Conservation (phyloP, 208 protist species). For the Porcisia hertigi region DNA sequence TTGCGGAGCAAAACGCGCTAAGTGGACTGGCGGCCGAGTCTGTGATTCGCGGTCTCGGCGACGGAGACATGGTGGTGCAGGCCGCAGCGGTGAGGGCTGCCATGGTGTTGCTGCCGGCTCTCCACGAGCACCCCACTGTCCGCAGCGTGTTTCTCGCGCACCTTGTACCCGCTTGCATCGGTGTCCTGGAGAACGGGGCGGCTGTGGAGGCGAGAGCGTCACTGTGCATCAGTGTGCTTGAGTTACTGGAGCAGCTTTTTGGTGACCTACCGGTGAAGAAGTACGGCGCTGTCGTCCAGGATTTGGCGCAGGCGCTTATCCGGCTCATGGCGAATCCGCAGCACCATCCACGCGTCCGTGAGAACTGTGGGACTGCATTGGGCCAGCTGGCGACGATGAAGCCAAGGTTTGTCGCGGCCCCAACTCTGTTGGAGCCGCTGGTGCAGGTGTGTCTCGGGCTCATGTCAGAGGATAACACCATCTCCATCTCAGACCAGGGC, state of each 20-base stretch:
- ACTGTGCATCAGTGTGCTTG: slow-evolving; percentile 68
- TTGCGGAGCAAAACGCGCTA: slow-evolving; percentile 38
- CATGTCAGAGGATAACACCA: slow-evolving; percentile 79
- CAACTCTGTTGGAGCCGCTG: slow-evolving; percentile 52
- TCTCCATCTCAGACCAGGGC: slow-evolving; percentile 51
- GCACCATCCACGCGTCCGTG: slow-evolving; percentile 48
- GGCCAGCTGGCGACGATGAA: slow-evolving; percentile 51
- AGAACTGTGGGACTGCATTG: slow-evolving; percentile 55
- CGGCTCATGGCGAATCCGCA: slow-evolving; percentile 36
- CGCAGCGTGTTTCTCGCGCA: slow-evolving; percentile 40
- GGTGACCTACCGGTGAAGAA: slow-evolving; percentile 55
- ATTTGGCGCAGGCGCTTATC: slow-evolving; percentile 37
- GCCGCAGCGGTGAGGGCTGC: slow-evolving; percentile 62
- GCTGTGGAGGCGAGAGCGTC: slow-evolving; percentile 30
- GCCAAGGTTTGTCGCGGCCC: slow-evolving; percentile 68
- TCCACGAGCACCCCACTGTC: slow-evolving; percentile 38
- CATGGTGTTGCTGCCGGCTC: slow-evolving; percentile 53
- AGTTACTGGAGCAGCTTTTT: slow-evolving; percentile 68
- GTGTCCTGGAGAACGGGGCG: slow-evolving; percentile 37
- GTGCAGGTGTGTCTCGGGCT: slow-evolving; percentile 59
- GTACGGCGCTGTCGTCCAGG: slow-evolving; percentile 35
- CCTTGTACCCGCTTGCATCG: slow-evolving; percentile 45
- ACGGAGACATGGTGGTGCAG: slow-evolving; percentile 59
- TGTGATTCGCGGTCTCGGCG: slow-evolving; percentile 64
- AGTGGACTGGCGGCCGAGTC: slow-evolving; percentile 46